Base-by-base conservation (phyloP, 208 protist genomes). In the Acanthamoeba rhysodes region DNA sequence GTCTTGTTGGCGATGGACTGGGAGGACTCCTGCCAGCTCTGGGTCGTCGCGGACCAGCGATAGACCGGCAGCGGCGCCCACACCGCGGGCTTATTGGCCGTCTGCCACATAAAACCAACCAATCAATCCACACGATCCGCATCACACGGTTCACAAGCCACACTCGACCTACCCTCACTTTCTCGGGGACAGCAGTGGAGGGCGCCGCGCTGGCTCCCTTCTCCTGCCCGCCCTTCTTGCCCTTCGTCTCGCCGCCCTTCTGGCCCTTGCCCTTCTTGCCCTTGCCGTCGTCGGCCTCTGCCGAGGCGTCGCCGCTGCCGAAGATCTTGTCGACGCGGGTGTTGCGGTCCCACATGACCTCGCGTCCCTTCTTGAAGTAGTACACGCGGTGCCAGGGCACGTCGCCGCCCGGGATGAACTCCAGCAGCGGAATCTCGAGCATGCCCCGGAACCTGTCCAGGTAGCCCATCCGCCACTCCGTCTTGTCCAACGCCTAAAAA, bases 331-430 rank as follows among this genome's bases (percentile, higher is more conserved):
- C 87, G 8, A 93, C 66, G 7, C 87, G 53, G 27, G 57, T 93
- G 62, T 93, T 93, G 29, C 87, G 57, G 87, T 93, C 87, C 87
- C 87, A 93, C 87, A 93, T 93, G 6, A 93, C 87, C 62, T 93
- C 87, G 24, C 45, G 29, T 1, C 87, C 66, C 66, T 93, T 93
- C 57, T 70, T 93, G 87, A 93, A 93, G 87, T 93, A 93, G 66
- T 93, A 93, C 1, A 93, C 87, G 57, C 87, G 57, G 34, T 93
- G 87, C 87, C 87, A 93, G 27, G 87, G 87, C 57, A 93, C 66
- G 59, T 93, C 87, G 45, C 87, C 87, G 16, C 87, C 87, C 29
- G 87, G 87, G 66, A 93, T 93, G 66, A 93, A 93, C 87, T 93
- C 87, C 18, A 93, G 87, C 10, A 93, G 87, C 29, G 87, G 87